Conservation (phyloP, 2,329 filamentous ascomycete genomes). For the Fusarium torreyae region DNA sequence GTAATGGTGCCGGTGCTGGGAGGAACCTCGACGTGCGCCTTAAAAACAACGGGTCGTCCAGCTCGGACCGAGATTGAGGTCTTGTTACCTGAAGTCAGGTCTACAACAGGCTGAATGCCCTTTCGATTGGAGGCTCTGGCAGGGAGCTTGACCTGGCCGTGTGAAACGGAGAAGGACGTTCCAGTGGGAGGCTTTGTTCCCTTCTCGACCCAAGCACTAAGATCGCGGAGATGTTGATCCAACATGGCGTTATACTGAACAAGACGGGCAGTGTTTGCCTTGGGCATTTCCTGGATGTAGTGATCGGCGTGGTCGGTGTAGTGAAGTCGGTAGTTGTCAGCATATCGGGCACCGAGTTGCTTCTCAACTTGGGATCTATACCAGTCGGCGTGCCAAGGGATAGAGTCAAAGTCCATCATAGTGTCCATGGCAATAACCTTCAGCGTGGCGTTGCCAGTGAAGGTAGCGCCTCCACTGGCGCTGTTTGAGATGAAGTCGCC, state of each 20-base stretch:
- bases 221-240: constrained; percentile 40
- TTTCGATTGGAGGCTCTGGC: constrained; percentile 16
- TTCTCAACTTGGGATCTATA: constrained; percentile 33
- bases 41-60: background rate
- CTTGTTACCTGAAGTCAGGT: constrained; percentile 3
- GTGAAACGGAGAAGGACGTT: constrained; percentile 17
- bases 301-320: constrained; percentile 44
- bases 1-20: background rate
- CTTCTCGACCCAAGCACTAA: constrained; percentile 41
- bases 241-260: constrained; percentile 31
- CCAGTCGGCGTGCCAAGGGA: constrained; percentile 48
- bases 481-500: background rate
- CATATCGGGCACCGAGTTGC: constrained; percentile 14
- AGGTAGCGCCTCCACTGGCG: constrained; percentile 6
- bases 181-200: constrained; percentile 10
- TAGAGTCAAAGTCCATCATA: constrained; percentile 40
- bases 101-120: constrained; percentile 39
- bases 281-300: constrained; percentile 6
- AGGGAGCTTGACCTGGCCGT: constrained; percentile 33
- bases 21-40: background rate
- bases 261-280: background rate
- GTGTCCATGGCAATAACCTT: constrained; percentile 46
- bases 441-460: constrained; percentile 26
- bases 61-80: background rate
- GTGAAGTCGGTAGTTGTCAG: constrained; percentile 38